Conservation (phyloP, 306 rosid species). For the Dalbergia oliveri region DNA sequence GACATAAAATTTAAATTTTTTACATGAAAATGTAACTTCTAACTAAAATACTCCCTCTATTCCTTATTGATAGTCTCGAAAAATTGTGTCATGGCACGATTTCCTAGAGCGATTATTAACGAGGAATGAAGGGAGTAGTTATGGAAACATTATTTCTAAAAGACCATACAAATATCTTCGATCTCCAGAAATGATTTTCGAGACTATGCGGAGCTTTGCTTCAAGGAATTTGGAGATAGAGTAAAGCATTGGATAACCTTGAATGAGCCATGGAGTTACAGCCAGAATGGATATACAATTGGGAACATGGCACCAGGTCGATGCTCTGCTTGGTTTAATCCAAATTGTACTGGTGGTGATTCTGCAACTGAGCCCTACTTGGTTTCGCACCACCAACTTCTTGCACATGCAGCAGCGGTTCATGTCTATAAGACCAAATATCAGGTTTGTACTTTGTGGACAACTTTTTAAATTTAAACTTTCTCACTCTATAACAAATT, state of each 20-base stretch:
- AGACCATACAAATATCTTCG: background rate
- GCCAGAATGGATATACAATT: slow-evolving; percentile 27
- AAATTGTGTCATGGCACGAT: too few species aligned
- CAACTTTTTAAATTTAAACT: background rate
- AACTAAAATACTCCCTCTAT: too few species aligned
- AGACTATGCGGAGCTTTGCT: slow-evolving; percentile 49
- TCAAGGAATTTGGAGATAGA: background rate
- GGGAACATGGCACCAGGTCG: background rate
- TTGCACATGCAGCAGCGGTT: slow-evolving; percentile 59
- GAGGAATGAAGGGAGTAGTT: too few species aligned
- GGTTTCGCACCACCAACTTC: slow-evolving; percentile 19
- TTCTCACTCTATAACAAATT: background rate
- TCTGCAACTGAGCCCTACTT: slow-evolving; percentile 59
- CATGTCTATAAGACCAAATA: slow-evolving; percentile 48
- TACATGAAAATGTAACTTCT: too few species aligned
- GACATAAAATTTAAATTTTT: too few species aligned
- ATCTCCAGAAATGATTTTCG: slow-evolving; percentile 45
- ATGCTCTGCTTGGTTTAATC: background rate
- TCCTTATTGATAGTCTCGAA: too few species aligned
- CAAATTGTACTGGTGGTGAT: slow-evolving; percentile 52
- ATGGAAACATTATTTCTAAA: background rate
- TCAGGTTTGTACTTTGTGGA: slow-evolving; percentile 13
- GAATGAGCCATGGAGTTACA: slow-evolving; percentile 51
- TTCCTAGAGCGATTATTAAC: too few species aligned
- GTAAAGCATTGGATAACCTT: background rate